Base-by-base conservation (phyloP, 176 grass and related monocot genomes). In the Elaeis guineensis region DNA sequence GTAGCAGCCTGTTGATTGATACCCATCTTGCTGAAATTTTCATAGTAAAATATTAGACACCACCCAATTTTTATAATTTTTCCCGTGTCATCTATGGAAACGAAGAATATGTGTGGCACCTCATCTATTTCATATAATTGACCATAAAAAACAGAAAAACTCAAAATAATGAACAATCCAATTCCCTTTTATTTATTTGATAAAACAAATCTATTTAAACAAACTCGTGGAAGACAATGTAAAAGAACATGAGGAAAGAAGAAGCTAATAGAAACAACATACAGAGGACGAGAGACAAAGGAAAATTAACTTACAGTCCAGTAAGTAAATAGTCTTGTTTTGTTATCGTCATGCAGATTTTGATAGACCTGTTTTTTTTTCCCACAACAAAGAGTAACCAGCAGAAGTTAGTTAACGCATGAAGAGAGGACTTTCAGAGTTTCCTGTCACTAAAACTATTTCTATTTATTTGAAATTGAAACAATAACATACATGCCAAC, bases 1-100 rank as follows among this genome's bases (percentile, higher is more conserved):
- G 63, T 52, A 65, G 63, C 63, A 65, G 5, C 63, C 63, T 26
- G 49, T 52, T 26, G 49, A 16, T 65, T 65, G 14, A 65, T 65
- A 52, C 9, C 49, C 49, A 28, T 65, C 63, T 9, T 16, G 24
- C 63, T 65, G 6, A 16, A 65, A 52, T 28, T 65, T 63, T 23
- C 17, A 32, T 32, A 5, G 30, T 6, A 8, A 32, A 32, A 32
- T 8, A 64, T 49, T 15, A 49, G 5, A 6, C 6, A 9, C 21
- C 12, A 7, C 23, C 12, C 62, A 35, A 59, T 8, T 17, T 30
- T 28, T 28, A 28, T 28, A 28, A 28, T 28, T 28, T 5, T 28
- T 28, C 4, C 25, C 25, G 5, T 28, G 25, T 28, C 5, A 0
- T 28, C 25, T 5, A 5, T 28, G 4, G 25, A 28, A 28, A 28